These are phyloP conservation scores for Aspergillus pseudotamarii DNA, from an alignment of 2,329 filamentous ascomycete species.

Conservation along the genomic window DNA sequence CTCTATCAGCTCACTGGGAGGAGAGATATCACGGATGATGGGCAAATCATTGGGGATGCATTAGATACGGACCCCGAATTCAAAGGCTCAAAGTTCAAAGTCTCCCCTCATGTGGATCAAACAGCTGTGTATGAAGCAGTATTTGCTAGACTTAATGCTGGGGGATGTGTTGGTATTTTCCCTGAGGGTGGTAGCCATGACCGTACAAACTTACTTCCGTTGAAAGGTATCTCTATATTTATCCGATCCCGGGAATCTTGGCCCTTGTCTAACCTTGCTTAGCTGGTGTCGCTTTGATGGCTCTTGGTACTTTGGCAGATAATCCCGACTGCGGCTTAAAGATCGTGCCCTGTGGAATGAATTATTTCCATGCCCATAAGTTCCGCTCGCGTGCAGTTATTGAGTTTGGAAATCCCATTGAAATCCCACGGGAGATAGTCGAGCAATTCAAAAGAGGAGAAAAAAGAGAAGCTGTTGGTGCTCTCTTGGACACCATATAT, in stretches of 20 bases:
- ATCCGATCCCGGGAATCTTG: not conserved
- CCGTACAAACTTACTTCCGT: constrained; percentile 82
- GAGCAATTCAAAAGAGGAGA: constrained; percentile 82
- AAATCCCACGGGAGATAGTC: constrained; percentile 79
- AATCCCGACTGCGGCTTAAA: constrained; percentile 86
- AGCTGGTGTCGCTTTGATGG: constrained; percentile 98
- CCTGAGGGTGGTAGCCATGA: constrained; percentile 97
- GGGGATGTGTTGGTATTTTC: constrained; percentile 94
- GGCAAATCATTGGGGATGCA: constrained; percentile 60
- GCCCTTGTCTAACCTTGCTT: not conserved
- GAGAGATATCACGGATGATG: constrained; percentile 69
- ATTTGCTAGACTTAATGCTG: constrained; percentile 76
- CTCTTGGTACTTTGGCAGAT: constrained; percentile 82
- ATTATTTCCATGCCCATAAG: constrained; percentile 99
- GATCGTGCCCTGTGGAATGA: constrained; percentile 97
- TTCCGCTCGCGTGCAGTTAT: constrained; percentile 95
- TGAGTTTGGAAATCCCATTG: constrained; percentile 88
- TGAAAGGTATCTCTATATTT: constrained; percentile 62
- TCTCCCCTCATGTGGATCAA: constrained; percentile 92
- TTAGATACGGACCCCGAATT: constrained; percentile 63
- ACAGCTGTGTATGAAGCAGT: constrained; percentile 92
- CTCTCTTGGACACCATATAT: constrained; percentile 83
- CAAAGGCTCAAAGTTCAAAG: constrained; percentile 78
- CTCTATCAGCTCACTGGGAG: constrained; percentile 81
- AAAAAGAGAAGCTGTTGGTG: constrained; percentile 81